phyloP scores from a whole-genome alignment of 2,329 filamentous ascomycete genomes.

The Alternaria incomplexa region DNA sequence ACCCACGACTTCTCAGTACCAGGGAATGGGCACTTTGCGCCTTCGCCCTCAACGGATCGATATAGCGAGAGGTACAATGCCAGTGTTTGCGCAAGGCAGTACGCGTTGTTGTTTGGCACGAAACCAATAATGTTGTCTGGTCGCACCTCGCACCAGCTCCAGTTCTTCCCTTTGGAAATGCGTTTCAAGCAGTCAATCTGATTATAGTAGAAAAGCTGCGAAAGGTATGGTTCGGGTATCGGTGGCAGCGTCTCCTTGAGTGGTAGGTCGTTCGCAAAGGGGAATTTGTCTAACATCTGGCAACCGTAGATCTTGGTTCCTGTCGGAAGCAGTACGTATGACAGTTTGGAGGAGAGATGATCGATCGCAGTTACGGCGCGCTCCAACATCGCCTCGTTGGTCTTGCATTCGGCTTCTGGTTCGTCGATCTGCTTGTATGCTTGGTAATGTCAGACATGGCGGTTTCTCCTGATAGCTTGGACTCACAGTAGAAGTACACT shows the following conservation, averaged over 20 bases:
- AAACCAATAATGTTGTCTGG: constrained; percentile 53
- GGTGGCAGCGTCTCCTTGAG: constrained; percentile 39
- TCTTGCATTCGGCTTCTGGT: constrained; percentile 34
- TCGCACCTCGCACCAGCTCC: constrained; percentile 51
- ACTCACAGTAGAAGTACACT: constrained; percentile 49
- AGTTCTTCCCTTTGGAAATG: constrained; percentile 47
- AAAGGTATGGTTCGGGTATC: constrained; percentile 44
- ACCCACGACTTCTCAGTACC: constrained; percentile 48
- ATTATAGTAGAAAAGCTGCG: constrained; percentile 51
- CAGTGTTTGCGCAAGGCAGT: constrained; percentile 47
- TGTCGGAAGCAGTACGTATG: constrained; percentile 42
- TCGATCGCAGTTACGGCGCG: constrained; percentile 46
- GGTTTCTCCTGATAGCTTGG: not conserved
- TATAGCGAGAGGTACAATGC: constrained; percentile 49
- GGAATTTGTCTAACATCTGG: constrained; percentile 46
- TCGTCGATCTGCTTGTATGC: constrained; percentile 42
- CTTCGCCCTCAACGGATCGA: constrained; percentile 47
- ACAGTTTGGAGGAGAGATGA: constrained; percentile 31
- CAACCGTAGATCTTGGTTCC: constrained; percentile 51
- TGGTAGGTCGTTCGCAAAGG: constrained; percentile 39
- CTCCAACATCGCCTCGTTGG: constrained; percentile 49
- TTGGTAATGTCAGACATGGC: constrained; percentile 4
- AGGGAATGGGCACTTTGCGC: constrained; percentile 49
- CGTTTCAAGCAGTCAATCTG: constrained; percentile 50
- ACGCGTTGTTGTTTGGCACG: constrained; percentile 51